Evolutionary conservation across 2,329 filamentous ascomycete species (phyloP), one percentile per base, ranked within the genome.

Genomic region (Aspergillus sp.): DNA sequence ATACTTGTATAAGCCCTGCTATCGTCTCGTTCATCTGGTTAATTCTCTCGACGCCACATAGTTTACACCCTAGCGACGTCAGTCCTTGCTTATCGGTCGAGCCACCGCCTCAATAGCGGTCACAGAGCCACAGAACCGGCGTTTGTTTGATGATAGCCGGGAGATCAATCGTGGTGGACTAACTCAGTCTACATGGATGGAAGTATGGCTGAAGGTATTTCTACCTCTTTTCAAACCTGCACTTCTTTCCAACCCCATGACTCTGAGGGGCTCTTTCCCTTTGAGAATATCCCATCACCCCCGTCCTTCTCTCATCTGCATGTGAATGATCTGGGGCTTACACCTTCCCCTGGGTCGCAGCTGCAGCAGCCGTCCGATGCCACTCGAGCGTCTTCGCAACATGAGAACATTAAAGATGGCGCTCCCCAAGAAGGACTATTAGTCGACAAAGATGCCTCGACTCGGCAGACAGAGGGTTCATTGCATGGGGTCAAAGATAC

Each of bases 321-420:
- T 54, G 47, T 51, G 46, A 57, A 59, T 56, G 61, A 65, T 64
- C 63, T 64, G 62, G 67, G 65, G 64, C 66, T 69, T 67, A 69
- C 67, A 69, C 65, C 60, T 57, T 53, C 60, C 62, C 65, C 66
- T 54, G 61, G 62, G 48, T 63, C 59, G 27, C 61, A 65, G 56
- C 54, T 52, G 47, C 57, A 55, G 51, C 49, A 49, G 39, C 36
- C 39, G 35, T 33, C 44, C 37, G 45, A 51, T 44, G 35, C 26
- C 33, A 35, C 39, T 38, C 45, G 35, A 30, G 43, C 27, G 13
- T 30, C 39, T 10, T 35, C 39, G 12, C 50, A 36, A 35, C 38
- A 44, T 49, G 47, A 52, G 28, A 39, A 46, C 33, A 46, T 41
- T 34, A 39, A 29, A 28, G 13, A 30, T 3, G 8, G 12, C 5